Evolutionary conservation across 768 basidiomycete genomes (phyloP), one percentile per base, ranked within the genome.

Genomic region (Suillus subaureus): DNA sequence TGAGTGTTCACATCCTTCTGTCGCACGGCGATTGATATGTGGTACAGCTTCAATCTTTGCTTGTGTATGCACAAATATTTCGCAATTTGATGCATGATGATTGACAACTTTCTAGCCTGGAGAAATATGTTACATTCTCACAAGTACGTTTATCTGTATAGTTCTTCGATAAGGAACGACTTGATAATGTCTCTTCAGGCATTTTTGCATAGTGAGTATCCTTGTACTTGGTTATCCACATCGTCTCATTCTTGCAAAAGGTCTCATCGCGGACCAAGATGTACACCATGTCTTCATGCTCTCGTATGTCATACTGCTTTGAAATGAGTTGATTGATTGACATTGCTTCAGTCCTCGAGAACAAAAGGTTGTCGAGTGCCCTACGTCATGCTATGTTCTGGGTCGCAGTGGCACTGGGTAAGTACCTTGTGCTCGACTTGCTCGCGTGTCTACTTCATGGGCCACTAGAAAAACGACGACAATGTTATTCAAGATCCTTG

Each of bases 321-420:
- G 18, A 33, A 54, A 35, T 16, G 39, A 52, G 5, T 33, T 77
- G 72, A 75, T 69, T 23, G 69, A 23, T 64, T 31, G 6, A 43
- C 49, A 15, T 0, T 7, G 11, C 4, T 45, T 28, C 52, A 83
- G 81, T 3, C 69, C 81, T 0, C 77, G 81, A 56, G 87, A 90
- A 69, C 81, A 82, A 68, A 78, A 75, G 66, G 87, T 91, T 13
- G 83, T 89, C n/a, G 83, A 89, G 45, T 84, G 89, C 68, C 76
- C 78, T 0, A 77, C 82, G 5, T 89, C 89, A 0, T 90, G 87
- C 68, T 89, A 86, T 72, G 88, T 91, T 39, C 73, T 90, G 9
- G 89, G 90, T 0, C 79, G 90, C 31, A 91, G 90, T 70, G 91
- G 91, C 4, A 92, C 91, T 0, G 91, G 90, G 90, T 90, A 69